Evolutionary conservation across 1,284 basidiomycete genomes (phyloP), one percentile per base, ranked within the genome.

Genomic region (Takashimella koratensis): DNA sequence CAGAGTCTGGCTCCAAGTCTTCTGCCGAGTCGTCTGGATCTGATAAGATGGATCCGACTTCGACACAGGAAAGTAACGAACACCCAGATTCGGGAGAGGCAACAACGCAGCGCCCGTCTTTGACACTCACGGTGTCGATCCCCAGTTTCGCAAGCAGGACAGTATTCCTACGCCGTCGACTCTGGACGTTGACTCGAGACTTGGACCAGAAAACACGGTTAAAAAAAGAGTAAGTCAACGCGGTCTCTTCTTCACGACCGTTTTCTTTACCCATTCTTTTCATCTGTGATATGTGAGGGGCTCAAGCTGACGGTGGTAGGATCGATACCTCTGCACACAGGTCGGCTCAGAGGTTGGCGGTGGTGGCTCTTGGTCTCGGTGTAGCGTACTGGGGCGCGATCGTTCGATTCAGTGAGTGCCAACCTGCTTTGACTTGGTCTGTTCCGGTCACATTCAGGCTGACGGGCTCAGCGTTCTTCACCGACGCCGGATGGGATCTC

Each of bases 61-160:
- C 43, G 20, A 36, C 47, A 4, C 41, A 25, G 13, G 51, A 27
- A 13, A 50, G 49, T 40, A 27, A 23, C 5, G 11, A 23, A 26
- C 11, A 36, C 10, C 8, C 30, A 36, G 30, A n/a, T n/a, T n/a
- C n/a, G n/a, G n/a, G n/a, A n/a, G n/a, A n/a, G n/a, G n/a, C n/a
- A n/a, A n/a, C n/a, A n/a, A n/a, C n/a, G n/a, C n/a, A n/a, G n/a
- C n/a, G 16, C 10, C 30, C 30, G 16, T 36, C 30, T 8, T 36
- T 75, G 25, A 66, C 71, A 26, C 73, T 86, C 20, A 75, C 77
- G 10, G 80, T 86, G 13, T 70, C 80, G 45, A 83, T 86, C 1
- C 84, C 85, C 6, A 83, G 80, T 11, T 86, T 86, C 60, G 80
- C 79, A 12, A 82, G 82, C 62, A 77, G 84, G 41, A 86, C 84